Conservation (phyloP, 208 protist species). For the Sergeia podlipaevii region DNA sequence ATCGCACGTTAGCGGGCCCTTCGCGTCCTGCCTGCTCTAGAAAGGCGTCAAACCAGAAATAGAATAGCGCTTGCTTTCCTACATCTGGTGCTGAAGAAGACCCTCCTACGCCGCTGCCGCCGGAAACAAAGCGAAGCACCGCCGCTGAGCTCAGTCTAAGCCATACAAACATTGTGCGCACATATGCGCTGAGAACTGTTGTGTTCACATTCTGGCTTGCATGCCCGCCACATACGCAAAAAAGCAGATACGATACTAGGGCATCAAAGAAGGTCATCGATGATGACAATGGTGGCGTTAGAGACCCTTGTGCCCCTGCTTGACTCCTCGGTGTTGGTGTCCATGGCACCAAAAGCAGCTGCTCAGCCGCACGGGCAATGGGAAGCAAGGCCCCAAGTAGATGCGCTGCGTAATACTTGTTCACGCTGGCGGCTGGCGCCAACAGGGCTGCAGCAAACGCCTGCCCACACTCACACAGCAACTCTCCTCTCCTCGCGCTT, state of each 20-base stretch:
- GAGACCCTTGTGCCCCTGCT: background rate
- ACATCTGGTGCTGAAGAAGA: too few relatives aligned
- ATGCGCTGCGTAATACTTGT: conserved; percentile 73
- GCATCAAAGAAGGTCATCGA: conserved; percentile 39
- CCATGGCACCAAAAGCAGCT: conserved; percentile 15
- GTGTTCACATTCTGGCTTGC: conserved; percentile 51
- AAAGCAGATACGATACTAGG: conserved; percentile 42
- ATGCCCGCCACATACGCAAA: conserved; percentile 40
- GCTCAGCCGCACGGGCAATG: conserved; percentile 16
- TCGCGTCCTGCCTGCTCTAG: conserved; percentile 39
- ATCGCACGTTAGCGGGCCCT: conserved; percentile 39
- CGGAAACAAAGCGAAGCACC: too few relatives aligned
- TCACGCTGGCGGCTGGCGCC: background rate
- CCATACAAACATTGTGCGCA: conserved; percentile 44
- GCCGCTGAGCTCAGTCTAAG: too few relatives aligned
- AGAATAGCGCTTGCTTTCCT: too few relatives aligned
- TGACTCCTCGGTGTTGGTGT: background rate
- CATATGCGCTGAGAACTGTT: conserved; percentile 57
- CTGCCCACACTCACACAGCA: conserved; percentile 19
- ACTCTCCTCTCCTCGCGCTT: too few relatives aligned
- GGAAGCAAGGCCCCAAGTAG: conserved; percentile 41
- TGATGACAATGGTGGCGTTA: background rate
- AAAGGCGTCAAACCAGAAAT: conserved; percentile 43
- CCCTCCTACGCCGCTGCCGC: too few relatives aligned
- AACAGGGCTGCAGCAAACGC: conserved; percentile 19